Evolutionary conservation across 1,284 basidiomycete genomes (phyloP), one percentile per base, ranked within the genome.

Genomic region (Wolfiporia cocos): DNA sequence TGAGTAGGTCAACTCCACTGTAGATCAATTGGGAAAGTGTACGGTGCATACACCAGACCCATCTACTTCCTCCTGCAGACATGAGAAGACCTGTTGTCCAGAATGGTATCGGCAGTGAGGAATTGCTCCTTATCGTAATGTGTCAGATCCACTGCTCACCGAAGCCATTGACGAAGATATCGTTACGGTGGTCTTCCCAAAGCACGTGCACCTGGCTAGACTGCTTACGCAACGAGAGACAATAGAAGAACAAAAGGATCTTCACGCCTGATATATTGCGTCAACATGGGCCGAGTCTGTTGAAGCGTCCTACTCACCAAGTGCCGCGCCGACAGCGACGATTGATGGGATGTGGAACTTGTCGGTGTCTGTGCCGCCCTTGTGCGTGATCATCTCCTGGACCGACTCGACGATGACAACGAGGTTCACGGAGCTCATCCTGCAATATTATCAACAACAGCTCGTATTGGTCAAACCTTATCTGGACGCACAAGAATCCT

Each of bases 111-210:
- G n/a, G n/a, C n/a, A n/a, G n/a, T n/a, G n/a, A n/a, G n/a, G n/a
- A n/a, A n/a, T n/a, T n/a, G n/a, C n/a, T n/a, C n/a, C n/a, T n/a
- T n/a, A n/a, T n/a, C n/a, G n/a, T n/a, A n/a, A n/a, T n/a, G n/a
- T n/a, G n/a, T n/a, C n/a, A n/a, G n/a, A n/a, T n/a, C n/a, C n/a
- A n/a, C 11, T 29, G 44, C 71, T 47, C 57, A 82, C 82, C 84
- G 49, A 88, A 86, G 6, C 71, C 66, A 51, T 91, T 92, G 62
- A 92, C 80, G 62, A 83, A 91, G 20, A 94, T 61, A 56, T 95
- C 92, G 54, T 95, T 95, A 47, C 91, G 71, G 55, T 97, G 94
- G 58, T 97, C 94, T 61, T 96, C 91, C 88, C 92, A 98, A 19
- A 98, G 75, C 4, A 97, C 83, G 42, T 82, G 79, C 1, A 99